phyloP scores from a whole-genome alignment of 176 grass and related monocot species.

The Oryza punctata region DNA sequence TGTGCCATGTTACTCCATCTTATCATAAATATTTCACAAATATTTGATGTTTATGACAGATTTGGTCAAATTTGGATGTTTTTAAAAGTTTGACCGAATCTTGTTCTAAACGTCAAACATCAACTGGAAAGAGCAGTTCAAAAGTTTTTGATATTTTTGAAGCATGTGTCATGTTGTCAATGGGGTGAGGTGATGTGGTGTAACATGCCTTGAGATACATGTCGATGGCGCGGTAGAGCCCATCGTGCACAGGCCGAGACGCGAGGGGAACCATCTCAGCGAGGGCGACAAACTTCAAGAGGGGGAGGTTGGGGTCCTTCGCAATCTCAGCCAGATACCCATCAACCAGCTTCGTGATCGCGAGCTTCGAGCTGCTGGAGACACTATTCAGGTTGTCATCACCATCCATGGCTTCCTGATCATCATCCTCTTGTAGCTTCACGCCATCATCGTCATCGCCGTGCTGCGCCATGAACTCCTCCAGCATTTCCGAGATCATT shows the following conservation, averaged over 20 bases:
- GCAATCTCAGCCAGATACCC: conserved; percentile 74
- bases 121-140: no score
- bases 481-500: conserved; percentile 57
- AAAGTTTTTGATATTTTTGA: no score
- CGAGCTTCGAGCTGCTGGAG: conserved; percentile 27
- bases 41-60: neutral
- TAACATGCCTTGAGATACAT: conserved; percentile 78
- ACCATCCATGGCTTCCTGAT: conserved; percentile 51
- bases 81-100: no score
- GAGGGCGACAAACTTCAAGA: conserved; percentile 60
- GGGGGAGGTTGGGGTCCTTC: conserved; percentile 65
- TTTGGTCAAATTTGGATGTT: neutral
- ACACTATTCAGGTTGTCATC: conserved; percentile 23
- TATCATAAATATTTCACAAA: no score
- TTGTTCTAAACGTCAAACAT: no score
- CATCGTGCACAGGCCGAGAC: conserved; percentile 65
- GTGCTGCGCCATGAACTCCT: conserved; percentile 69
- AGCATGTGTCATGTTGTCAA: neutral
- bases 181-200: neutral
- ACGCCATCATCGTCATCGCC: neutral
- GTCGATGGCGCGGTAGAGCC: conserved; percentile 84
- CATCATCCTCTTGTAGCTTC: conserved; percentile 27
- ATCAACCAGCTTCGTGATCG: conserved; percentile 66
- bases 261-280: conserved; percentile 54
- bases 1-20: no score